Base-by-base conservation (phyloP, 345 rosid species). In the Lenwebbia sp. region DNA sequence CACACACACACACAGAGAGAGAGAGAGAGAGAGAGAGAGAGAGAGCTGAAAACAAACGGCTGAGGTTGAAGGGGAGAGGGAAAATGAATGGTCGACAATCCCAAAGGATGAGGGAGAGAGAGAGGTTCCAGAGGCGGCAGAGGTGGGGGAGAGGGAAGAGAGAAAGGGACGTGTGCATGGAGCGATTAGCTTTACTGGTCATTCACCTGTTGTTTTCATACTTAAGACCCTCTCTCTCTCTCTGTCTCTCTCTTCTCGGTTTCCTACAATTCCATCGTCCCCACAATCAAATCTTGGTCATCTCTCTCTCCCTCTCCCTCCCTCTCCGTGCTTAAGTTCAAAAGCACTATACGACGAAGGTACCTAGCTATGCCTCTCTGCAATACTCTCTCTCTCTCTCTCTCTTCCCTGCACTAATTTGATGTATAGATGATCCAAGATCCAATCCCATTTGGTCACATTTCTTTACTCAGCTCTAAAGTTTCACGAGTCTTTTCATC, bases 151-250 rank as follows among this genome's bases (percentile, higher is more conserved):
- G 90, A 87, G 95, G 52, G 90, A 85, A 82, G 88, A 83, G 86
- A 37, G 86, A 97, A 96, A 96, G 94, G 94, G 99, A 96, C 99
- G 94, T 93, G 90, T 96, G 99, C 99, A 97, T 94, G 98, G 91
- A 91, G 89, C 92, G 90, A 91, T 93, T 91, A 93, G 93, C 96
- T 93, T 93, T 94, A 92, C 87, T 60, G 57, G 88, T 92, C 99
- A 94, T 93, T 94, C 99, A 96, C 88, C 90, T 87, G 98, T 95
- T 94, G 90, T 93, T 96, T 94, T 96, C 99, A 91, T 37, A 70
- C 81, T 70, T 70, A 70, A 70, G 81, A 70, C 47, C 81, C 12
- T 57, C 15, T 56, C 65, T 57, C 60, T 56, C 33, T 58, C 76
- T 60, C 75, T 14, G n/a, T 60, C 76, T 60, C 12, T 65, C 23